Evolutionary conservation across 2,329 filamentous ascomycete species (phyloP).

Genomic region (Apiospora aurea): DNA sequence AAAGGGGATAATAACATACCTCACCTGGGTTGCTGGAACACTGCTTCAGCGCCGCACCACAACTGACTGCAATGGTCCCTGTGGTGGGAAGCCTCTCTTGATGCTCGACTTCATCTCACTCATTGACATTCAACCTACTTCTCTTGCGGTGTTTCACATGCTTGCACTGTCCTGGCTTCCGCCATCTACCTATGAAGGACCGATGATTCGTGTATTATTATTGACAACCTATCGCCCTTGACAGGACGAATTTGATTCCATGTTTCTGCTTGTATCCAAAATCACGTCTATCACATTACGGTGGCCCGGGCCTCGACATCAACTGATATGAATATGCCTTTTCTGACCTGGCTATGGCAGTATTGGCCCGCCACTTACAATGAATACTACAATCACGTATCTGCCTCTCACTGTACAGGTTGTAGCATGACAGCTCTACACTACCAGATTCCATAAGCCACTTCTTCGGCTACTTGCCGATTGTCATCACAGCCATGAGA

Average conservation of each 20-base stretch:
- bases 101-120: not conserved
- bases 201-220: not conserved
- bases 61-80: not conserved
- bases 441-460: not conserved
- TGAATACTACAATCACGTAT: not conserved
- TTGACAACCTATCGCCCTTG: not conserved
- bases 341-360: not conserved
- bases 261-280: not conserved
- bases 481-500: not conserved
- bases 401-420: not conserved
- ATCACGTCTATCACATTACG: not conserved
- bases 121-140: not conserved
- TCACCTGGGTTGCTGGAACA: not conserved
- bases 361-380: not conserved
- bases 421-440: not conserved
- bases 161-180: not conserved
- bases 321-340: not conserved
- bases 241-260: not conserved
- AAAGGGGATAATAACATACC: not conserved
- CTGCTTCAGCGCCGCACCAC: not conserved
- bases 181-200: not conserved
- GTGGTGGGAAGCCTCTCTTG: not conserved
- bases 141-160: not conserved
- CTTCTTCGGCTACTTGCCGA: not conserved
- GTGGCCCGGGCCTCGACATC: not conserved